These are phyloP conservation scores for Vanderwaltozyma yarrowii DNA, from an alignment of 805 yeast species.

Conservation along the genomic window DNA sequence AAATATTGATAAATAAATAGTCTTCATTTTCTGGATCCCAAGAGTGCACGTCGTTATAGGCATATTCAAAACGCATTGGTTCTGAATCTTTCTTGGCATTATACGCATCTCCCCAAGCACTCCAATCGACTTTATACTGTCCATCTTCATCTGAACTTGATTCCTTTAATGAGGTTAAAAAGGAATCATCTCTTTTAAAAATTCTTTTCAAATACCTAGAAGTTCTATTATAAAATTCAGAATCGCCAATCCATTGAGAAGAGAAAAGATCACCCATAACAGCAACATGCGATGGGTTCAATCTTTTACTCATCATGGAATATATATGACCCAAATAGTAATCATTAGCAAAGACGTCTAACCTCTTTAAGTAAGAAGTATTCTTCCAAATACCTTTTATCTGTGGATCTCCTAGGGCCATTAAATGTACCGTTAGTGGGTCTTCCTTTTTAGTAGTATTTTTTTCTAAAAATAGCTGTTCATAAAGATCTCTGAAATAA, in stretches of 20 bases:
- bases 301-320: constrained; percentile 46
- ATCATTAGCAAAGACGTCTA: constrained; percentile 89
- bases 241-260: constrained; percentile 88
- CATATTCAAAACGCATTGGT: constrained; percentile 32
- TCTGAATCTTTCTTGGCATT: neutral
- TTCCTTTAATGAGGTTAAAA: constrained; percentile 36
- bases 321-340: constrained; percentile 79
- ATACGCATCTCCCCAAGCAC: constrained; percentile 7
- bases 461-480: constrained; percentile 9
- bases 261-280: constrained; percentile 91
- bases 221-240: constrained; percentile 76
- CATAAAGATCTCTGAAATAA: neutral
- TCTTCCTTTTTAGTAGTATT: neutral
- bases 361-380: constrained; percentile 58
- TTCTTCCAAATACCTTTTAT: constrained; percentile 78
- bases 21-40: constrained; percentile 48
- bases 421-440: constrained; percentile 35
- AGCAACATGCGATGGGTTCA: constrained; percentile 70
- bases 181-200: constrained; percentile 54
- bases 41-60: constrained; percentile 51
- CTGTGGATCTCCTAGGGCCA: constrained; percentile 95
- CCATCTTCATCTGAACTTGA: constrained; percentile 21
- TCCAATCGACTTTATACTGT: constrained; percentile 21
- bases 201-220: constrained; percentile 61
- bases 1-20: constrained; percentile 68